Evolutionary conservation across 2,329 filamentous ascomycete species (phyloP).

Genomic region (Colletotrichum paranaense): DNA sequence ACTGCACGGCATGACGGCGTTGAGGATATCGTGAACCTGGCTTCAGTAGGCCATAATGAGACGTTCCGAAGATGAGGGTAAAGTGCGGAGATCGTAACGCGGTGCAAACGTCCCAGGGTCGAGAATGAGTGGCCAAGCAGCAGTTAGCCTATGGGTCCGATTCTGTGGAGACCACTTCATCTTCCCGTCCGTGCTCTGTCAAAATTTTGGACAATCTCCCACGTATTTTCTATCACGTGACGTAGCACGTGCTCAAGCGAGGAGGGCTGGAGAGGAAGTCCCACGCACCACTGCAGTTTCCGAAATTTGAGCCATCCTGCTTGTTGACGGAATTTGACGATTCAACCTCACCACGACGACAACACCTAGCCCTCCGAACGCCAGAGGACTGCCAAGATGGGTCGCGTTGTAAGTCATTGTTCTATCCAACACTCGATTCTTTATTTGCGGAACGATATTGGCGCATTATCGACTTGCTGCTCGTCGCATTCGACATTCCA

Average conservation of each 20-base stretch:
- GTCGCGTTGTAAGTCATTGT: constrained; percentile 59
- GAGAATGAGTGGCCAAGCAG: constrained; percentile 18
- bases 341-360: constrained; percentile 35
- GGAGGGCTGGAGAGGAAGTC: constrained; percentile 5
- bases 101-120: constrained; percentile 13
- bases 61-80: constrained; percentile 29
- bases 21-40: constrained; percentile 1
- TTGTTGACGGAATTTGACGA: not conserved
- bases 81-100: constrained; percentile 35
- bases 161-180: constrained; percentile 2
- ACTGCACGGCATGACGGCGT: constrained; percentile 4
- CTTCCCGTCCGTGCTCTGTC: constrained; percentile 15
- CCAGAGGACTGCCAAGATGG: constrained; percentile 55
- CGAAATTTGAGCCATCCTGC: not conserved
- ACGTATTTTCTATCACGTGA: not conserved
- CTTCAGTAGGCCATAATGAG: constrained; percentile 4
- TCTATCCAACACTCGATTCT: constrained; percentile 26
- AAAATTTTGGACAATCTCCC: not conserved
- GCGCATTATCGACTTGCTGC: constrained; percentile 8
- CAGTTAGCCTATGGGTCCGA: not conserved
- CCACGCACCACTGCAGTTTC: constrained; percentile 2
- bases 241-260: constrained; percentile 18
- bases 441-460: not conserved
- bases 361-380: constrained; percentile 36
- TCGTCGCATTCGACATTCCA: constrained; percentile 14